Percentiles rank a stretch among this genome's conserved stretches.
These are phyloP conservation scores for Mycena crocata DNA, from an alignment of 768 basidiomycete genomes.

Conservation along the genomic window DNA sequence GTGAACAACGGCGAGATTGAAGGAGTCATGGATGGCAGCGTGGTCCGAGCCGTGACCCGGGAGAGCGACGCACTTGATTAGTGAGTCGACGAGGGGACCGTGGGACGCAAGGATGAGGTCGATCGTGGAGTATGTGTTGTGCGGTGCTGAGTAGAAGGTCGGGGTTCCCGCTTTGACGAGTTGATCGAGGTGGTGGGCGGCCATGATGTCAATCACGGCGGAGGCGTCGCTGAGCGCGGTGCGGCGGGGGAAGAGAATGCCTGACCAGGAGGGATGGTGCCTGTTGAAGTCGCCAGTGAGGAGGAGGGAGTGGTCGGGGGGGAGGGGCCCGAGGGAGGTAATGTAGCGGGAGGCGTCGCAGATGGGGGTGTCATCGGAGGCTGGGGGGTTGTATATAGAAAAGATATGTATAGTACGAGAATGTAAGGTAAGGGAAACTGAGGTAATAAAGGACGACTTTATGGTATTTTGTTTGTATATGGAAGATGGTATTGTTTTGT, in stretches of 20 bases:
- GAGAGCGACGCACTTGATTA: neutral
- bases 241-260: constrained; percentile 1
- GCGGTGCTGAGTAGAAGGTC: neutral
- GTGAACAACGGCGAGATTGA: neutral
- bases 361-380: neutral
- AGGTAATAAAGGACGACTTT: constrained; percentile 4
- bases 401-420: constrained; percentile 7
- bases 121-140: too few species aligned
- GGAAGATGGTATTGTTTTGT: constrained; percentile 10
- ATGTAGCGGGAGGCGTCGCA: too few species aligned
- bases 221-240: neutral
- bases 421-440: neutral
- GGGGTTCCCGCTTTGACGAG: neutral
- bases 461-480: constrained; percentile 5
- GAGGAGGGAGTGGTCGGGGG: too few species aligned
- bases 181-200: neutral
- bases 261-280: too few species aligned
- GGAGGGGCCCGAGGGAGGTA: too few species aligned
- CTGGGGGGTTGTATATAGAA: neutral
- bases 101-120: neutral
- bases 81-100: neutral
- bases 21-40: neutral
- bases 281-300: too few species aligned
- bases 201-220: neutral
- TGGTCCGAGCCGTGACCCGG: constrained; percentile 12